phyloP scores from a whole-genome alignment of 768 basidiomycete genomes.

The Galerina marginata region DNA sequence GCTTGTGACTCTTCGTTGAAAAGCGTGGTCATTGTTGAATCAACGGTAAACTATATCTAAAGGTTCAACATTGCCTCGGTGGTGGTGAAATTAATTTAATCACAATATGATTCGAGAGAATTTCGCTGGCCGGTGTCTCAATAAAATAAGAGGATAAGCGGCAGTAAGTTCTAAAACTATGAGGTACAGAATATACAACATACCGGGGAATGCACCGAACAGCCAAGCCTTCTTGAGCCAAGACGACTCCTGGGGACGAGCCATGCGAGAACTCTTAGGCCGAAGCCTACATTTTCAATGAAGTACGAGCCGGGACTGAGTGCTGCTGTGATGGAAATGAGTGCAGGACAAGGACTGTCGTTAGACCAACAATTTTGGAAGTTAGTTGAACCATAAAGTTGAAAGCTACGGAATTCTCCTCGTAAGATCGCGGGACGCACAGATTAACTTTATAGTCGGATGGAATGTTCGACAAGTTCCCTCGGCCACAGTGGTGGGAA shows the following conservation, averaged over 20 bases:
- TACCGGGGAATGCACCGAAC: constrained; percentile 4
- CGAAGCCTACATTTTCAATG: constrained; percentile 10
- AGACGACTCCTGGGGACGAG: neutral
- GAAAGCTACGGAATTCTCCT: no score
- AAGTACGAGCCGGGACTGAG: constrained; percentile 7
- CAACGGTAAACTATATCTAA: constrained; percentile 11
- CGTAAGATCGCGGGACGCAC: no score
- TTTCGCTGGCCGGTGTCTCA: neutral
- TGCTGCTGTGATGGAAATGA: neutral
- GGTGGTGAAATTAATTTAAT: neutral
- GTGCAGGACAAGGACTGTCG: neutral
- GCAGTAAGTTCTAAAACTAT: neutral
- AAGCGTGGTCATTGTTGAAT: constrained; percentile 11
- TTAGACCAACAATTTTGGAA: neutral
- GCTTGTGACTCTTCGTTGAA: constrained; percentile 14
- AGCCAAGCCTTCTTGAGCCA: constrained; percentile 3
- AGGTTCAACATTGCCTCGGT: neutral
- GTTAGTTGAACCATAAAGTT: neutral
- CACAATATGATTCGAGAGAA: constrained; percentile 17
- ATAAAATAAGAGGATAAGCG: neutral
- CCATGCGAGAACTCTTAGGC: constrained; percentile 4
- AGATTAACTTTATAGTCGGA: no score
- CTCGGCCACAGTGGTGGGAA: no score
- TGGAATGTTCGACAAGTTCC: no score
- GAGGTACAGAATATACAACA: neutral